Percentiles rank a stretch among this genome's conserved stretches.
Conservation (phyloP, 768 basidiomycete genomes). For the Mycena alexandri region DNA sequence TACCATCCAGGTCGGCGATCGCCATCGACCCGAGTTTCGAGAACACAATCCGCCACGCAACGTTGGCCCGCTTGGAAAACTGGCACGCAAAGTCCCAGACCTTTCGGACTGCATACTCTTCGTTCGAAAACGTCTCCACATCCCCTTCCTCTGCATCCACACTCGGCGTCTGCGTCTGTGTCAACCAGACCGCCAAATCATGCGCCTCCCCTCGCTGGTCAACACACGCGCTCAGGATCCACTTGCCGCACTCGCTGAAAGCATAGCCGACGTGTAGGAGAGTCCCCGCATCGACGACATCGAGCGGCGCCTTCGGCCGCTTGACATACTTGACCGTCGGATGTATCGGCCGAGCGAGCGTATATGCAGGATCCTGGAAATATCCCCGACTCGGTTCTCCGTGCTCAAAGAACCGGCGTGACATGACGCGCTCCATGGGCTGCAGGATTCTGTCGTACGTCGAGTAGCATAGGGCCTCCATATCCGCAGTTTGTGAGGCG, state of each 20-base stretch:
- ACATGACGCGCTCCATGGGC: slow-evolving; percentile 71
- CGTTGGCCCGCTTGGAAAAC: slow-evolving; percentile 72
- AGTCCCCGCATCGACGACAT: slow-evolving; percentile 68
- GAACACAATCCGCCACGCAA: slow-evolving; percentile 87
- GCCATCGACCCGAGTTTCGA: slow-evolving; percentile 75
- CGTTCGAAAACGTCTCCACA: slow-evolving; percentile 49
- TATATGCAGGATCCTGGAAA: slow-evolving; percentile 74
- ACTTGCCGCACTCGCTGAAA: slow-evolving; percentile 75
- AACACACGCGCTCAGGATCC: slow-evolving; percentile 80
- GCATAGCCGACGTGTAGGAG: slow-evolving; percentile 85
- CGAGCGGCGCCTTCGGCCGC: slow-evolving; percentile 46
- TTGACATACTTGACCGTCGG: slow-evolving; percentile 60
- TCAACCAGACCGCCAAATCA: slow-evolving; percentile 75
- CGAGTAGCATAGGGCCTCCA: slow-evolving; percentile 68
- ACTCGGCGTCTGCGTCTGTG: slow-evolving; percentile 52
- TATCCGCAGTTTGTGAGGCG: slow-evolving; percentile 52
- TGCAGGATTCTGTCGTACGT: slow-evolving; percentile 80
- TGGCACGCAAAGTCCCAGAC: slow-evolving; percentile 79
- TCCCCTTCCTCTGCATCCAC: slow-evolving; percentile 47
- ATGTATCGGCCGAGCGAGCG: slow-evolving; percentile 47
- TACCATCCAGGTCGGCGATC: slow-evolving; percentile 74
- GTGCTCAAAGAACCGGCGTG: slow-evolving; percentile 61
- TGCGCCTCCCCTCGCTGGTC: slow-evolving; percentile 86
- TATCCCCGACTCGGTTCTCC: slow-evolving; percentile 57
- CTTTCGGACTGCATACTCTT: slow-evolving; percentile 65